Evolutionary conservation across 805 yeast genomes (phyloP), one percentile per base, ranked within the genome.

Genomic region (Grigorovia jiainica): DNA sequence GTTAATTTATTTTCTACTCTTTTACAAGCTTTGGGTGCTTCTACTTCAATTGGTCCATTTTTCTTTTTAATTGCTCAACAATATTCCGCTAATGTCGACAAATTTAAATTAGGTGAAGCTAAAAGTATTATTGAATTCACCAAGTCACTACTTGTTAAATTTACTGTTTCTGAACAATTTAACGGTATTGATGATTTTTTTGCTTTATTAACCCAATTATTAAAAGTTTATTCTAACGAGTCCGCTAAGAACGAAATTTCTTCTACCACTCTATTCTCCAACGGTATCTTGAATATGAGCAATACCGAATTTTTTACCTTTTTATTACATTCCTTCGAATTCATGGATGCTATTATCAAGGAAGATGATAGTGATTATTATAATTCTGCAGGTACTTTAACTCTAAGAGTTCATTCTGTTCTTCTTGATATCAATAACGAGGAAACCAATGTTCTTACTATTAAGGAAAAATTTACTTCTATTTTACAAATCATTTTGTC

Each of bases 61-160:
- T 60, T 90, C 47, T 80, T 85, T 53, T 70, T 92, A 51, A 73
- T 90, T 54, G 90, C 94, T 41, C 85, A 78, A 56, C 95, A 87
- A 57, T 84, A 76, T 54, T 75, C 79, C 7, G 67, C 68, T 24
- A 67, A 77, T 15, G 62, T 71, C 36, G 54, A 64, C 15, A 78
- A 73, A 50, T 76, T 76, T 54, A 82, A 78, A 56, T 58, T 68
- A 38, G 73, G 76, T 32, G 96, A 87, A 42, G 75, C 86, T 33
- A 73, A 74, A 47, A 68, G 81, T 1, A 62, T 84, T 32, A 65
- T 79, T 43, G 95, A 85, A 49, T 90, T 90, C 58, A 70, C 82
- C 1, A 68, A 78, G 13, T 67, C 85, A 0, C 82, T 87, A 57
- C 57, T 86, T 61, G 76, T 78, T 46, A 73, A 74, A 24, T 87